phyloP scores from a whole-genome alignment of 306 rosid species.

The Vigna hirtella region DNA sequence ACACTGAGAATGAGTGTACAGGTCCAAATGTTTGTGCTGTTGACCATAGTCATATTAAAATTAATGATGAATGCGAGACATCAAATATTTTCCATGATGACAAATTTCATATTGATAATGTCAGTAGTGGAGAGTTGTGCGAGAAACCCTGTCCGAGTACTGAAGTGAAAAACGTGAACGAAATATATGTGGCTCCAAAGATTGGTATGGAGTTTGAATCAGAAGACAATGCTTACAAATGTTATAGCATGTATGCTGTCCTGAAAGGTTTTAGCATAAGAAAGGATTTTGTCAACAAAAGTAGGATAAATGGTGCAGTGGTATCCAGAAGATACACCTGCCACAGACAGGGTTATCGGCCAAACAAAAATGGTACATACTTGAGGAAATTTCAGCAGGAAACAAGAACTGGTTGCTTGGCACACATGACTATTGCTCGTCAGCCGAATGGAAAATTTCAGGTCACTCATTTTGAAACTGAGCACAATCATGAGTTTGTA shows the following conservation, averaged over 20 bases:
- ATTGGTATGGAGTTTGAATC: constrained; percentile 68
- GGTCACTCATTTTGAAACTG: constrained; percentile 57
- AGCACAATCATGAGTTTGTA: constrained; percentile 68
- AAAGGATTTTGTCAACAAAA: constrained; percentile 71
- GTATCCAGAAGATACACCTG: constrained; percentile 73
- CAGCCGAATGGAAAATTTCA: constrained; percentile 62
- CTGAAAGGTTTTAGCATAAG: constrained; percentile 68
- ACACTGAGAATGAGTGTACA: constrained; percentile 43
- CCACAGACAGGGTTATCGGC: constrained; percentile 65
- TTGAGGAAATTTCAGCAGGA: constrained; percentile 52
- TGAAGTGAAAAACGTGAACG: constrained; percentile 44
- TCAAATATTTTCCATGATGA: constrained; percentile 44
- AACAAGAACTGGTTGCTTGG: constrained; percentile 76
- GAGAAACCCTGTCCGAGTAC: constrained; percentile 35
- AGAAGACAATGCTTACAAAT: constrained; percentile 67
- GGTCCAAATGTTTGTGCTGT: constrained; percentile 41
- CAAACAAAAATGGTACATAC: constrained; percentile 41
- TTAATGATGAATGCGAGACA: constrained; percentile 46
- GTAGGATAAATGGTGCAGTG: constrained; percentile 62
- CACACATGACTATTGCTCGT: constrained; percentile 73
- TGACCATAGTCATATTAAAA: constrained; percentile 45
- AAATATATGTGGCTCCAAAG: constrained; percentile 44
- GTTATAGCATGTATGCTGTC: constrained; percentile 64
- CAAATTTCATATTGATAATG: constrained; percentile 43
- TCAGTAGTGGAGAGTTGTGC: constrained; percentile 34